Evolutionary conservation across 805 yeast genomes (phyloP).

Genomic region (Pichia kluyveri): DNA sequence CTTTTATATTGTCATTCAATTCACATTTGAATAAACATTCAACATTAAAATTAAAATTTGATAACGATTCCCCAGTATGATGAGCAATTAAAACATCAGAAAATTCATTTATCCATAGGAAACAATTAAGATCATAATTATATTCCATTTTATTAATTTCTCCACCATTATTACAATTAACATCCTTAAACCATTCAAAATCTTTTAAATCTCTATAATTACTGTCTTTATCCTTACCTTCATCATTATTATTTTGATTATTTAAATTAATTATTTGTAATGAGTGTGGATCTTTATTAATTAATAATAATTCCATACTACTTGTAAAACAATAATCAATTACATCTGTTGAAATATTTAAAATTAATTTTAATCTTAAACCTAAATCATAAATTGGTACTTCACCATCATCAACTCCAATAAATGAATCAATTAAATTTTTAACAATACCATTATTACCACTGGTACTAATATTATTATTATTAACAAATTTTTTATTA

Average conservation of each 20-base stretch:
- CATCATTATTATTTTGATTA: slow-evolving; percentile 5
- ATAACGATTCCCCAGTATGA: not conserved
- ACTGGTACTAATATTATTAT: not conserved
- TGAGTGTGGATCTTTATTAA: slow-evolving; percentile 26
- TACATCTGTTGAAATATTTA: slow-evolving; percentile 26
- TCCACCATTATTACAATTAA: slow-evolving; percentile 7
- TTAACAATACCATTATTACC: slow-evolving; percentile 14
- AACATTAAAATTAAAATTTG: slow-evolving; percentile 17
- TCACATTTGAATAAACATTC: slow-evolving; percentile 14
- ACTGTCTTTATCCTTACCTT: slow-evolving; percentile 14
- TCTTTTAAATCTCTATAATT: slow-evolving; percentile 23
- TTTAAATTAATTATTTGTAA: slow-evolving; percentile 25
- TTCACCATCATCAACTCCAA: slow-evolving; percentile 17
- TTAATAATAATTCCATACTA: slow-evolving; percentile 20
- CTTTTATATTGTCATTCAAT: slow-evolving; percentile 2
- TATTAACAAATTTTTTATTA: slow-evolving; percentile 1
- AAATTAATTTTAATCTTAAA: slow-evolving; percentile 25
- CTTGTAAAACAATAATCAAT: slow-evolving; percentile 21
- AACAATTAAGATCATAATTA: slow-evolving; percentile 18
- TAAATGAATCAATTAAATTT: slow-evolving; percentile 20
- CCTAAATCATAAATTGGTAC: slow-evolving; percentile 25
- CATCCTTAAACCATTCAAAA: slow-evolving; percentile 25
- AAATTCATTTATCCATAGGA: slow-evolving; percentile 23
- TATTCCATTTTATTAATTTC: slow-evolving; percentile 13
- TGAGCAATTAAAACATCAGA: slow-evolving; percentile 25